Evolutionary conservation across 371 early-diverging fungal genomes (phyloP).

Genomic region (Enterospora canceri): DNA sequence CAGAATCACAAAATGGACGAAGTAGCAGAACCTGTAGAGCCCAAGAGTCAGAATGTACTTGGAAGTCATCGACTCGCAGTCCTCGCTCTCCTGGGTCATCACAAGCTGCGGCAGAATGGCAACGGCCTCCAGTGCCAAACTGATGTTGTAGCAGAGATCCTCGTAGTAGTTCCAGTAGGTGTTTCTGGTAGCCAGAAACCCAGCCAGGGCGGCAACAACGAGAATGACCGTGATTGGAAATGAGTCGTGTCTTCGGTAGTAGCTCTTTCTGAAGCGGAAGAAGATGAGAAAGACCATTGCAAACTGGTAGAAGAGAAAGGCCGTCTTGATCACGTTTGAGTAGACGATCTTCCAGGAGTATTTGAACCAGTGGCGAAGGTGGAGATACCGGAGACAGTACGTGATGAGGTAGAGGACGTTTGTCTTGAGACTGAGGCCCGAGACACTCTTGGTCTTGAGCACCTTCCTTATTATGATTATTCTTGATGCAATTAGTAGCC

Average conservation of each 20-base stretch:
- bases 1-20: constrained; percentile 77
- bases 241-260: constrained; percentile 74
- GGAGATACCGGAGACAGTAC: constrained; percentile 79
- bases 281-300: constrained; percentile 79
- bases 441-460: constrained; percentile 44
- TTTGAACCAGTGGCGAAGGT: constrained; percentile 61
- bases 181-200: constrained; percentile 43
- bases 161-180: constrained; percentile 47
- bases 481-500: constrained; percentile 45
- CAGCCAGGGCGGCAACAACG: constrained; percentile 53
- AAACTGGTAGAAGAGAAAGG: constrained; percentile 70
- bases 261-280: constrained; percentile 68
- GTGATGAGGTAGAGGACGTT: constrained; percentile 78
- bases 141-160: constrained; percentile 70
- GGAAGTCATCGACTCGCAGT: constrained; percentile 90
- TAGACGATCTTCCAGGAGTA: constrained; percentile 59
- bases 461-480: constrained; percentile 47
- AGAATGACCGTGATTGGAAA: constrained; percentile 58
- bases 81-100: constrained; percentile 80
- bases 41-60: constrained; percentile 92
- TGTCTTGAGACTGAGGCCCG: constrained; percentile 87
- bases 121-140: constrained; percentile 82
- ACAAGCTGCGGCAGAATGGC: constrained; percentile 94
- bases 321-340: constrained; percentile 79
- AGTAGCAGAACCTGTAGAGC: constrained; percentile 80